These are phyloP conservation scores for Kurtzmaniella quercitrusa DNA, from an alignment of 1,139 yeast species.

Conservation along the genomic window DNA sequence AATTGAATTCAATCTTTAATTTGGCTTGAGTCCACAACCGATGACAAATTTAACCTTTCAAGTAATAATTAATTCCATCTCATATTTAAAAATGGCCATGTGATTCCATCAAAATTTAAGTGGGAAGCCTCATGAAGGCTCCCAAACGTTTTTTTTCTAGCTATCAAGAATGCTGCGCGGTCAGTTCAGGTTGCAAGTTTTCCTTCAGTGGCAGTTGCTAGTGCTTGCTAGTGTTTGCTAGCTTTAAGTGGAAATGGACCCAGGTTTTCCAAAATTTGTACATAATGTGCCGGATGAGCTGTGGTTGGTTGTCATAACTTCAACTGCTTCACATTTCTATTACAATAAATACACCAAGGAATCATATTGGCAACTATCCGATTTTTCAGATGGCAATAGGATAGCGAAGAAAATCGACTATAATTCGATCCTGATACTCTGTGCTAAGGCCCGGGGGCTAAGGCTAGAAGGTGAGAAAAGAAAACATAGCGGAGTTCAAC, in stretches of 20 bases:
- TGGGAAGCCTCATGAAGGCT: background rate
- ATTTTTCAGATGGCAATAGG: conserved; percentile 17
- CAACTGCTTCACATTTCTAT: conserved; percentile 29
- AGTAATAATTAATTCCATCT: too few relatives aligned
- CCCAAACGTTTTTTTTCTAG: too few relatives aligned
- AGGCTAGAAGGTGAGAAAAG: conserved; percentile 4
- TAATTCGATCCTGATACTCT: conserved; percentile 28
- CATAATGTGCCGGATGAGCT: conserved; percentile 17
- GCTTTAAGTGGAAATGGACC: background rate
- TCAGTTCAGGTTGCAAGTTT: too few relatives aligned
- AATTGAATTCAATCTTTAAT: too few relatives aligned
- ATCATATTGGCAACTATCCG: conserved; percentile 35
- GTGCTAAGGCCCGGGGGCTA: conserved; percentile 31
- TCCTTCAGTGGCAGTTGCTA: background rate
- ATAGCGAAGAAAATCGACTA: conserved; percentile 21
- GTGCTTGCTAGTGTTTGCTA: background rate
- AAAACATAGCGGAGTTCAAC: background rate
- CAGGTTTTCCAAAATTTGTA: conserved; percentile 13
- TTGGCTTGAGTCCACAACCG: too few relatives aligned
- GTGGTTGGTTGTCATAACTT: conserved; percentile 32
- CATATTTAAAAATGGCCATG: too few relatives aligned
- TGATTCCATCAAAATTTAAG: background rate
- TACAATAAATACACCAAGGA: conserved; percentile 17
- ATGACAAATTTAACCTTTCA: too few relatives aligned
- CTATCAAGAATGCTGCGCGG: too few relatives aligned